Evolutionary conservation across 441 rosid genomes (phyloP).

Genomic region (Erodium trifolium): DNA sequence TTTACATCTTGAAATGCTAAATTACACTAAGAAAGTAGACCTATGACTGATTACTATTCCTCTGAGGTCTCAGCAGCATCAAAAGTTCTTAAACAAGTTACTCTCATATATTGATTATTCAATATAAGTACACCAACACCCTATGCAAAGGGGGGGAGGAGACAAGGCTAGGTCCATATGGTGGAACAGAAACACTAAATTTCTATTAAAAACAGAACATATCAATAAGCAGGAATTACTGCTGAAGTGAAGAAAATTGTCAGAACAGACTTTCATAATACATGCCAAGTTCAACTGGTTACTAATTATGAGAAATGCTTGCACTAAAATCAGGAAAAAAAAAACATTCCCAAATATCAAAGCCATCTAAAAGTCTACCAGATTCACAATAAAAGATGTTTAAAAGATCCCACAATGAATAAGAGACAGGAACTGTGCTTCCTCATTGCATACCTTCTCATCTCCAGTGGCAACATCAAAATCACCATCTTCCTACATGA

Average conservation of each 20-base stretch:
- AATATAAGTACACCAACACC: neutral
- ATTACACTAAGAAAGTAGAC: neutral
- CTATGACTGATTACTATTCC: neutral
- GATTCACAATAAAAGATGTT: conserved; percentile 8
- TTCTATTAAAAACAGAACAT: neutral
- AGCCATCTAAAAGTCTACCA: conserved; percentile 1
- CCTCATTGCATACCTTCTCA: conserved; percentile 53
- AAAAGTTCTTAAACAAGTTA: neutral
- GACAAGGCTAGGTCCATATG: neutral
- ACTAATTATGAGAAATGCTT: neutral
- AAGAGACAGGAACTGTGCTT: conserved; percentile 17
- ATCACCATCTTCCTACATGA: conserved; percentile 90
- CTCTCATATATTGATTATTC: neutral
- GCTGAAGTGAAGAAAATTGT: neutral
- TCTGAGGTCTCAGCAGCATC: conserved; percentile 3
- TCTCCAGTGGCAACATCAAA: conserved; percentile 63
- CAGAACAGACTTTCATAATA: neutral
- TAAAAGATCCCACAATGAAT: conserved; percentile 13
- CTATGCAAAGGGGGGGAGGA: no score
- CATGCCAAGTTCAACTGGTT: neutral
- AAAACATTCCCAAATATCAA: neutral
- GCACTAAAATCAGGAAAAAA: neutral
- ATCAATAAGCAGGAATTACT: neutral
- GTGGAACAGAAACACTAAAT: neutral
- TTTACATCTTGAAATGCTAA: neutral